Percentiles rank a stretch among this genome's conserved stretches.
These are phyloP conservation scores for Tolypocladium guangdongense DNA, from an alignment of 2,329 filamentous ascomycete genomes.

Conservation along the genomic window DNA sequence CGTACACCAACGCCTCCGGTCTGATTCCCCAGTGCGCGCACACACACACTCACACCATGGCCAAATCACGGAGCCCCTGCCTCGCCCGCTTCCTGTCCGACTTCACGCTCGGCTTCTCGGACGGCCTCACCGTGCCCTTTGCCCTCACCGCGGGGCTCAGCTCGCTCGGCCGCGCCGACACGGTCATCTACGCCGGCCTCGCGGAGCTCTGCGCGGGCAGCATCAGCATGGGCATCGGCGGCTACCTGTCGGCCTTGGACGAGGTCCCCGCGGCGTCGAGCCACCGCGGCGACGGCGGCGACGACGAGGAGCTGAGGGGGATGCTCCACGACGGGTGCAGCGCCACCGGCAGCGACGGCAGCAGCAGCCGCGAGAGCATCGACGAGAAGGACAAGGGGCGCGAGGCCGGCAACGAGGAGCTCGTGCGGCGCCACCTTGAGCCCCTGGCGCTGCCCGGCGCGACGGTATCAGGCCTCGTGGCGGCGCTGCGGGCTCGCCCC, in stretches of 20 bases:
- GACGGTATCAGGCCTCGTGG: conserved; percentile 13
- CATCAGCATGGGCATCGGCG: conserved; percentile 65
- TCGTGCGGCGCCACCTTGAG: conserved; percentile 21
- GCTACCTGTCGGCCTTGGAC: conserved; percentile 50
- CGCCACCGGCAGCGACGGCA: conserved; percentile 2
- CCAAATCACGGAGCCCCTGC: conserved; percentile 13
- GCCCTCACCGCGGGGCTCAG: conserved; percentile 61
- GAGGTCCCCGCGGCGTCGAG: conserved; percentile 10
- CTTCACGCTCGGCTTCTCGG: conserved; percentile 62
- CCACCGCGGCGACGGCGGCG: neutral
- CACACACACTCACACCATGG: conserved; percentile 5
- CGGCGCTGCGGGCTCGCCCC: conserved; percentile 13
- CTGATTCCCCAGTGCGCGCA: neutral
- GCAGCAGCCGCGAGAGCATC: neutral
- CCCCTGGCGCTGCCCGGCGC: conserved; percentile 16
- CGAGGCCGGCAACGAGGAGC: conserved; percentile 8
- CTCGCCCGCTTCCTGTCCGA: conserved; percentile 42
- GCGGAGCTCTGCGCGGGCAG: conserved; percentile 61
- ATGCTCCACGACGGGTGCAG: conserved; percentile 12
- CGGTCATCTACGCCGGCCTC: conserved; percentile 56
- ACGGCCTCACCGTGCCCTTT: conserved; percentile 66
- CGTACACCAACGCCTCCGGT: neutral
- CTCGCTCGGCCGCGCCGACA: conserved; percentile 46
- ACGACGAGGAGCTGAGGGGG: conserved; percentile 12
- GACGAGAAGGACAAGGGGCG: conserved; percentile 7